phyloP scores from a whole-genome alignment of 2,329 filamentous ascomycete genomes.

The Penicillium sp. region DNA sequence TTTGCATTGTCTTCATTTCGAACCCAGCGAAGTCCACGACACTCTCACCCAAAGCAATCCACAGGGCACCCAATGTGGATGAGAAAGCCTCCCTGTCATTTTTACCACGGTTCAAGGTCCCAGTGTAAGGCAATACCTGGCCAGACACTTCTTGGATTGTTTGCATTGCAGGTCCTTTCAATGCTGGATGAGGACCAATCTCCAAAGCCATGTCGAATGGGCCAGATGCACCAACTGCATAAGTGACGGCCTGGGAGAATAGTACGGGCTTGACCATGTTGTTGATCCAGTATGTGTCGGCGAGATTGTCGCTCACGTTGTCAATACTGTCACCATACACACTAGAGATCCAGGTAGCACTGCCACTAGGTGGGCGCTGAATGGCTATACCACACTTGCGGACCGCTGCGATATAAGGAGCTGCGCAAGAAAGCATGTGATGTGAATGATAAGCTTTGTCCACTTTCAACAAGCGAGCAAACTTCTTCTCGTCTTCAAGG shows the following conservation, averaged over 20 bases:
- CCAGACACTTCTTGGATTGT: conserved; percentile 26
- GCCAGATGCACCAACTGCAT: conserved; percentile 13
- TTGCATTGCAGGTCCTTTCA: conserved; percentile 33
- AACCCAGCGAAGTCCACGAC: conserved; percentile 19
- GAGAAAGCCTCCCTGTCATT: conserved; percentile 14
- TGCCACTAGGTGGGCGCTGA: background rate
- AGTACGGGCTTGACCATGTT: conserved; percentile 30
- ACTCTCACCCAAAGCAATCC: conserved; percentile 17
- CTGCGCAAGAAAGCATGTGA: conserved; percentile 41
- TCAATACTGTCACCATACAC: conserved; percentile 24
- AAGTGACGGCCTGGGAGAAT: conserved; percentile 24
- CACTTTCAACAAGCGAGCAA: conserved; percentile 43
- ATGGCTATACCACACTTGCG: conserved; percentile 17
- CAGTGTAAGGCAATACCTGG: conserved; percentile 16
- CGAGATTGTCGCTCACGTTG: conserved; percentile 16
- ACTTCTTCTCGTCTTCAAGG: conserved; percentile 39
- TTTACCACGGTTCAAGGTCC: conserved; percentile 17
- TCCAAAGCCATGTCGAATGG: conserved; percentile 31
- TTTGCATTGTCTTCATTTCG: background rate
- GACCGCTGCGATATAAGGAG: conserved; percentile 30
- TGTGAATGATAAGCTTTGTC: conserved; percentile 49
- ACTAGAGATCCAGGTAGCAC: conserved; percentile 32
- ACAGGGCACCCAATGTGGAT: conserved; percentile 19
- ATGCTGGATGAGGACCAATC: conserved; percentile 38
- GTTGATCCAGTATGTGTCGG: conserved; percentile 30